These are phyloP conservation scores for Penicillium sp. DNA, from an alignment of 2,329 filamentous ascomycete species.

Conservation along the genomic window DNA sequence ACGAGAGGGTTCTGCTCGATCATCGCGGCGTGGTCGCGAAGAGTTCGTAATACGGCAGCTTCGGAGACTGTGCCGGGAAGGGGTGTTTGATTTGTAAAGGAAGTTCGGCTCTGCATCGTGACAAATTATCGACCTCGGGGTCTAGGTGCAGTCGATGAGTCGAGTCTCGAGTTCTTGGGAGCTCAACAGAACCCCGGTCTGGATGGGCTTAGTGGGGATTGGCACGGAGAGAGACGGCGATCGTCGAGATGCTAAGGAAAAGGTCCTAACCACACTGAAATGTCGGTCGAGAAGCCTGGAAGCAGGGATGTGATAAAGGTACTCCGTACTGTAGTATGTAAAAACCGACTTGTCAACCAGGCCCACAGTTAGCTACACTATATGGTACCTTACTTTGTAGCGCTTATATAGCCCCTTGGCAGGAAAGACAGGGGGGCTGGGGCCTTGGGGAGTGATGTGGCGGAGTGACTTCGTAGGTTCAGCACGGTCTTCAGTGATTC, in stretches of 20 bases:
- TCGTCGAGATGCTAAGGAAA: background rate
- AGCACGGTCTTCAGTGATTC: background rate
- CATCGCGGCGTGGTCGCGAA: constrained; percentile 79
- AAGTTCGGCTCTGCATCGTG: constrained; percentile 19
- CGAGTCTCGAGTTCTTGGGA: background rate
- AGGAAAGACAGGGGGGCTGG: background rate
- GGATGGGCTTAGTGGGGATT: background rate
- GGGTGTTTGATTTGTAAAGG: constrained; percentile 9
- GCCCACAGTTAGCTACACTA: background rate
- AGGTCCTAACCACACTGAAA: background rate
- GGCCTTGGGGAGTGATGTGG: background rate
- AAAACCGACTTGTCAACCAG: background rate
- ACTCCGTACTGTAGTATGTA: background rate
- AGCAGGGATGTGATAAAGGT: background rate
- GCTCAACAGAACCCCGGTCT: background rate
- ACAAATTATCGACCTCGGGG: background rate
- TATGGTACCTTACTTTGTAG: background rate
- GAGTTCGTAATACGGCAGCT: constrained; percentile 70
- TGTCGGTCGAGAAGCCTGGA: background rate
- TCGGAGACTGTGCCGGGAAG: constrained; percentile 62
- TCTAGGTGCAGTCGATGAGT: background rate
- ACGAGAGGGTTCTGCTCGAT: constrained; percentile 85
- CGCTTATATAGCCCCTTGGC: constrained; percentile 6
- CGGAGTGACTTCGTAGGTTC: background rate
- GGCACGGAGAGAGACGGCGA: background rate